A percentile compares a stretch with the other conserved stretches of the same genome.
phyloP scores from a whole-genome alignment of 1,284 basidiomycete genomes.

The Leccinum pallidistipes region DNA sequence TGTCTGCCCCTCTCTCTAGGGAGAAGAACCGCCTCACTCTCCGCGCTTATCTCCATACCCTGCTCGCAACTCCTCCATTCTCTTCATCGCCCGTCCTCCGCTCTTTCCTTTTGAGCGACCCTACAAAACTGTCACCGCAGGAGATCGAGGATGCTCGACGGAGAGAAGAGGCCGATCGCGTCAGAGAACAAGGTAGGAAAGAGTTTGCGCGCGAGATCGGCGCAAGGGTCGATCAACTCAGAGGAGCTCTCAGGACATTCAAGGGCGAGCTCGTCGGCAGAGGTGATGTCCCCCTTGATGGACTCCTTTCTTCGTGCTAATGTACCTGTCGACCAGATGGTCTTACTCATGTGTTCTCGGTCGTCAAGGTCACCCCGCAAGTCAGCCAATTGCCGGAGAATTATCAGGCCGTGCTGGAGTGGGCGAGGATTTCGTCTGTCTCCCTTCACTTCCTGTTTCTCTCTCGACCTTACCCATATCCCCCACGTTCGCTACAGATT shows the following conservation, averaged over 20 bases:
- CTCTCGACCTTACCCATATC: constrained; percentile 14
- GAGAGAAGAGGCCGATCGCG: constrained; percentile 88
- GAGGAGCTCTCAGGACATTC: constrained; percentile 82
- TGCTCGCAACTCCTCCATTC: constrained; percentile 75
- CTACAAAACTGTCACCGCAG: constrained; percentile 68
- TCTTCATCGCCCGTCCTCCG: constrained; percentile 84
- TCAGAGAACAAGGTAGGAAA: constrained; percentile 85
- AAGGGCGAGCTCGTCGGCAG: constrained; percentile 90
- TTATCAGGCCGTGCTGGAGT: constrained; percentile 90
- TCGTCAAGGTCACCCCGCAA: constrained; percentile 81
- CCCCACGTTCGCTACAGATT: constrained; percentile 45
- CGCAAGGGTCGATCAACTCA: constrained; percentile 82
- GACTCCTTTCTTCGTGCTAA: constrained; percentile 9
- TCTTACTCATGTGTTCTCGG: constrained; percentile 82
- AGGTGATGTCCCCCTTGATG: constrained; percentile 43
- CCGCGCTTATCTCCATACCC: constrained; percentile 83
- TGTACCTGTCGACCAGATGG: constrained; percentile 59
- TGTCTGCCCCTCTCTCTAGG: constrained; percentile 58
- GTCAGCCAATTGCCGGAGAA: constrained; percentile 82
- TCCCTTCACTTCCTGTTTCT: constrained; percentile 8
- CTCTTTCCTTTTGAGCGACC: constrained; percentile 83
- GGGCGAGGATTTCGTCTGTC: constrained; percentile 93
- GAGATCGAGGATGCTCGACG: constrained; percentile 80
- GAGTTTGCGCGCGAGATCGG: constrained; percentile 89
- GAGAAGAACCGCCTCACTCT: constrained; percentile 97